Base-by-base conservation (phyloP, 495 filamentous ascomycete species). In the Aspergillus sclerotioniger region DNA sequence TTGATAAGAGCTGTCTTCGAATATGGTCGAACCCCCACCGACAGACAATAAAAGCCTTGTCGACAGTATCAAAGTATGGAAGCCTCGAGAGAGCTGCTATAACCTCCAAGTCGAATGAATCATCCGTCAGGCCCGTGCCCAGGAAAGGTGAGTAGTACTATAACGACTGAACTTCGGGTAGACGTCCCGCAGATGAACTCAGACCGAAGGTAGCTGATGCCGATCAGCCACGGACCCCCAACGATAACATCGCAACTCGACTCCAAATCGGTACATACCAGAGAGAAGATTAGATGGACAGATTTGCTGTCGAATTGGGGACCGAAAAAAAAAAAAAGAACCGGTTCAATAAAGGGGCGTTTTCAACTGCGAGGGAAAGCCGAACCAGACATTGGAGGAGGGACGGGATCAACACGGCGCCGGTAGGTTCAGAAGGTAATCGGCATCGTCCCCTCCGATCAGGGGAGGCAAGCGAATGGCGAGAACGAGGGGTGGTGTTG, bases 381-480 rank as follows among this genome's bases (percentile, higher is more conserved):
- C 12, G 8, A 47, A 54, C 55, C 49, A 33, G 50, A 57, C 53
- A 63, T 63, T 33, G 48, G 48, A 31, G 48, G 54, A 45, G n/a
- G 20, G 46, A 29, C 6, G 48, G 57, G 55, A 47, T 43, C 46
- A 55, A 54, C 43, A 44, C 51, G 41, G 54, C 33, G 39, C 55
- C 45, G 44, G 43, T 17, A 57, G 51, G 49, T 55, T 63, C 54
- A 63, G 54, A 48, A 52, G 57, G 47, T 47, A 57, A 47, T 56
- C 54, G 51, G 56, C 62, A 64, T 61, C 25, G 45, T 62, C 59
- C 46, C 45, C 54, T 33, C 41, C 48, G 50, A 56, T 21, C 43
- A 54, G 45, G 52, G 50, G 56, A 41, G 33, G 47, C 21, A 15
- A 58, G 49, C 50, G 56, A 58, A 39, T 45, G 54, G 47, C 47